A percentile compares a stretch with the other conserved stretches of the same genome.
phyloP scores from a whole-genome alignment of 176 grass and related monocot species.

The Calamus simplicifolius region DNA sequence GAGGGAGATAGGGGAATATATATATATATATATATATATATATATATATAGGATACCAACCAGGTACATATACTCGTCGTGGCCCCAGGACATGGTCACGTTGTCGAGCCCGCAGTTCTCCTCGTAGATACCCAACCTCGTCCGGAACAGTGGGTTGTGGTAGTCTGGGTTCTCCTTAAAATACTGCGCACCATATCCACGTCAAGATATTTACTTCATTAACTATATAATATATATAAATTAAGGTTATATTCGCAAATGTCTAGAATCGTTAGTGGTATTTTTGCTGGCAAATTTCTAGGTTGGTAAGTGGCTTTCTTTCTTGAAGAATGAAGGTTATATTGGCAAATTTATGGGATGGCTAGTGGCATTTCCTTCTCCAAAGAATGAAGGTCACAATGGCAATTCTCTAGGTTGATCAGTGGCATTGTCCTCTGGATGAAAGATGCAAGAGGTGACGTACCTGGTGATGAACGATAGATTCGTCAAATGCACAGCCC shows the following conservation, averaged over 20 bases:
- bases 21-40: too few relatives aligned
- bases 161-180: constrained; percentile 34
- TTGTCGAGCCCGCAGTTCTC: constrained; percentile 34
- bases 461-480: constrained; percentile 31
- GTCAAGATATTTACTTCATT: background rate
- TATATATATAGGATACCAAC: constrained; percentile 7
- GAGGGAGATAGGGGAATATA: background rate
- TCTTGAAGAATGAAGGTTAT: too few relatives aligned
- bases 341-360: too few relatives aligned
- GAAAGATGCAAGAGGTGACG: background rate
- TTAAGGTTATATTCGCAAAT: too few relatives aligned
- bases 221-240: too few relatives aligned
- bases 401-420: too few relatives aligned
- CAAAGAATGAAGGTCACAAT: too few relatives aligned
- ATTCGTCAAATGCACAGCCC: constrained; percentile 33
- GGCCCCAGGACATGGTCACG: constrained; percentile 32
- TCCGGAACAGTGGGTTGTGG: constrained; percentile 12
- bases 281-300: too few relatives aligned
- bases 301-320: too few relatives aligned
- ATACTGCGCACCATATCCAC: constrained; percentile 12
- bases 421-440: too few relatives aligned
- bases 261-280: too few relatives aligned
- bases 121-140: constrained; percentile 16
- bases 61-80: constrained; percentile 37
- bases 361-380: too few relatives aligned